Conservation (phyloP, 2,329 filamentous ascomycete genomes). For the Sphaerulina populicola region DNA sequence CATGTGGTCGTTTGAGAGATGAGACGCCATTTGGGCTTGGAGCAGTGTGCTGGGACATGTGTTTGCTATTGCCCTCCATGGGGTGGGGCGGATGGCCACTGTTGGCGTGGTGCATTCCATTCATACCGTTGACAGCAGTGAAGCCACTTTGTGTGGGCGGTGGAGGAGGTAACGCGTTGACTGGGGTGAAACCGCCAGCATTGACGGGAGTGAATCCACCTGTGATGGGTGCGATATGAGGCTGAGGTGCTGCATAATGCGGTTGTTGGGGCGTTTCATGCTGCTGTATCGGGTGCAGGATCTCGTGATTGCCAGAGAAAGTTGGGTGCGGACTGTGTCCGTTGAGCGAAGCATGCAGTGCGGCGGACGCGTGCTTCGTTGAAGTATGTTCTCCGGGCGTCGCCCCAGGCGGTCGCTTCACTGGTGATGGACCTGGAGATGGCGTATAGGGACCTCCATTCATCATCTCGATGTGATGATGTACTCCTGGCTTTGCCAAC, state of each 20-base stretch:
- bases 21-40: conserved; percentile 24
- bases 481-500: conserved; percentile 87
- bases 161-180: conserved; percentile 46
- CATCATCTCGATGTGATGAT: conserved; percentile 86
- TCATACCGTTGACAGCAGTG: conserved; percentile 51
- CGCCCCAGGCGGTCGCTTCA: conserved; percentile 48
- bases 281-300: conserved; percentile 23
- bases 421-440: conserved; percentile 64
- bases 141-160: conserved; percentile 36
- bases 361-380: conserved; percentile 50
- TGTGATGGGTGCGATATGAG: conserved; percentile 42
- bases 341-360: conserved; percentile 50
- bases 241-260: conserved; percentile 39
- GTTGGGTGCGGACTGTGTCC: conserved; percentile 22
- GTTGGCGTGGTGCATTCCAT: conserved; percentile 32
- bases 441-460: conserved; percentile 85
- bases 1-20: conserved; percentile 64
- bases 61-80: conserved; percentile 47
- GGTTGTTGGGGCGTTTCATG: conserved; percentile 27
- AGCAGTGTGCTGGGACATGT: conserved; percentile 18
- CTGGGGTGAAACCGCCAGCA: conserved; percentile 52
- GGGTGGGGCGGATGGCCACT: conserved; percentile 22
- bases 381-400: conserved; percentile 57
- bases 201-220: conserved; percentile 69
- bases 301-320: conserved; percentile 11